Percentiles rank a stretch among this genome's conserved stretches.
phyloP scores from a whole-genome alignment of 208 protist genomes.

The Leishmania guyanensis region DNA sequence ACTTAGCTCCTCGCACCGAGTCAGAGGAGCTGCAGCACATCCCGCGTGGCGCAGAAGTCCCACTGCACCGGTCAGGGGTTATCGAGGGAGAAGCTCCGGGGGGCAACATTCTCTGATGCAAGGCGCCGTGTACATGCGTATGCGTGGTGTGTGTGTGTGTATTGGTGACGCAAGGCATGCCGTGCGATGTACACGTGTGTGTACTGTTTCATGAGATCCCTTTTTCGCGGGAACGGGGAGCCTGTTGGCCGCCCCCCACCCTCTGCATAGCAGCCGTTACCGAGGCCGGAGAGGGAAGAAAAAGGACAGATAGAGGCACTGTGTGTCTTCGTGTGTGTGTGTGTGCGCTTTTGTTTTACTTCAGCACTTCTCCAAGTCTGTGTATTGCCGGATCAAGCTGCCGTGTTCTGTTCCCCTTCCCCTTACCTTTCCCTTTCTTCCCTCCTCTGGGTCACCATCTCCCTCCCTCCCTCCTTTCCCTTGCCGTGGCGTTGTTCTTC shows the following conservation, averaged over 20 bases:
- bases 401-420: not conserved
- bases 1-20: slow-evolving; percentile 51
- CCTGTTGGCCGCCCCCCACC: not conserved
- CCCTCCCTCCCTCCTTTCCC: not conserved
- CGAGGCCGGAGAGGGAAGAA: too few species aligned
- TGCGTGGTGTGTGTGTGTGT: slow-evolving; percentile 10
- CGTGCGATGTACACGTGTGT: not conserved
- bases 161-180: not conserved
- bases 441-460: not conserved
- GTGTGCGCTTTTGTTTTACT: not conserved
- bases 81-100: slow-evolving; percentile 72
- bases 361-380: not conserved
- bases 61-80: slow-evolving; percentile 47
- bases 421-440: not conserved
- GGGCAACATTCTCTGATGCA: slow-evolving; percentile 33
- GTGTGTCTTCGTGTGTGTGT: not conserved
- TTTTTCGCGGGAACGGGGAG: not conserved
- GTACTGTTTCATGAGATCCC: not conserved
- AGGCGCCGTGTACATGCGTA: not conserved
- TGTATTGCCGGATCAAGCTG: not conserved
- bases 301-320: not conserved
- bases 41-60: slow-evolving; percentile 34
- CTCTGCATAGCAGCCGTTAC: not conserved
- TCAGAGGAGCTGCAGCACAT: slow-evolving; percentile 59
- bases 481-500: not conserved